Conservation (phyloP, 345 rosid genomes). For the Hypericum androsaemum region DNA sequence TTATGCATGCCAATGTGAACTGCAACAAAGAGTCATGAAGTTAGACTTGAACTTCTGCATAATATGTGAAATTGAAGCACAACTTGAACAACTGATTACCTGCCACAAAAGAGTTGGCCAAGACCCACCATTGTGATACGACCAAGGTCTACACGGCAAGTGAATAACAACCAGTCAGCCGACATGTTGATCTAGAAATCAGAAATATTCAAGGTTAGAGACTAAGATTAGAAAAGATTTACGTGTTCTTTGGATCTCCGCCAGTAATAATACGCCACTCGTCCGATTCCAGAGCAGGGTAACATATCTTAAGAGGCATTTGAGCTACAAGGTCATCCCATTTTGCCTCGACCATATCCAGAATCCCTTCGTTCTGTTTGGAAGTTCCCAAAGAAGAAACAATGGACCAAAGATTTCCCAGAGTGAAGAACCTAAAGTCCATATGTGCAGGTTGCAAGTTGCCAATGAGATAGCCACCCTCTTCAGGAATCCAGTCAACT, state of each 20-base stretch:
- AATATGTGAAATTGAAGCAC: too few relatives aligned
- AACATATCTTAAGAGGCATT: slow-evolving; percentile 92
- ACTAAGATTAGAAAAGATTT: slow-evolving; percentile 1
- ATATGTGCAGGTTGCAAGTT: slow-evolving; percentile 92
- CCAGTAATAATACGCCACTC: slow-evolving; percentile 93
- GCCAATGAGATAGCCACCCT: slow-evolving; percentile 64
- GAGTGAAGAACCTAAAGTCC: slow-evolving; percentile 87
- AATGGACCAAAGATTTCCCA: slow-evolving; percentile 81
- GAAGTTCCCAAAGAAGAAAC: slow-evolving; percentile 22
- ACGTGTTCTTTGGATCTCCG: slow-evolving; percentile 93
- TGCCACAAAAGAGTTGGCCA: slow-evolving; percentile 98
- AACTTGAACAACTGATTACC: slow-evolving; percentile 19
- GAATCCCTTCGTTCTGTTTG: slow-evolving; percentile 20
- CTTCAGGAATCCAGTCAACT: slow-evolving; percentile 85
- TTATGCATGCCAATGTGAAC: slow-evolving; percentile 88
- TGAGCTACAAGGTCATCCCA: slow-evolving; percentile 76
- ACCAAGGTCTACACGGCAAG: slow-evolving; percentile 67
- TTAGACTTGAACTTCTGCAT: too few relatives aligned
- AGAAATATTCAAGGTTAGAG: background rate
- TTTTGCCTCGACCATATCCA: slow-evolving; percentile 67
- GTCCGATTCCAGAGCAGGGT: slow-evolving; percentile 69
- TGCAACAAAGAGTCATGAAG: slow-evolving; percentile 2
- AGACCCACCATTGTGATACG: slow-evolving; percentile 92
- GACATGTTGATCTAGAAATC: background rate
- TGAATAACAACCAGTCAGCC: background rate